Evolutionary conservation across 768 basidiomycete genomes (phyloP), one percentile per base, ranked within the genome.

Genomic region (Lentinula sp.): DNA sequence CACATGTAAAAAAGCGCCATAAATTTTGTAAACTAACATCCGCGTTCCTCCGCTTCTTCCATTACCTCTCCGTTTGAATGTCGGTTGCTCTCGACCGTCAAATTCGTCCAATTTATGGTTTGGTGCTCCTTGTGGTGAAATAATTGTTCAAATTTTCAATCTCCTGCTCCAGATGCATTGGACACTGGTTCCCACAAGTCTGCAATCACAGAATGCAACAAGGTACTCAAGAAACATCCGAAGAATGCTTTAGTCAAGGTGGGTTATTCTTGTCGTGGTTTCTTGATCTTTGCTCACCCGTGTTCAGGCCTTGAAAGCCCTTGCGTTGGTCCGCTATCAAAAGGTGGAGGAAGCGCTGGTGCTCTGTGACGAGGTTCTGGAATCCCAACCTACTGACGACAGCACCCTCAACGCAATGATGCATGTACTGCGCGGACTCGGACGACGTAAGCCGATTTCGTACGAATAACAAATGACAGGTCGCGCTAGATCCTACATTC

Each of bases 131-230:
- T 51, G 51, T 54, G 39, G 56, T 18, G 42, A 42, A 42, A n/a
- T 51, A 42, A 51, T 49, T 56, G 8, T 36, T 37, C 45, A 58
- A 64, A 39, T 41, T 39, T 46, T 28, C 5, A 56, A 62, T 61
- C 32, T 36, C 41, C 55, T 18, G 3, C 61, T 54, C 3, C 70
- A 94, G 92, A 94, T 81, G 87, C 92, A 50, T 78, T 94, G 64
- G 92, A 94, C 76, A 90, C 85, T 49, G 87, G 88, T 51, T 90
- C 91, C 13, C 91, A 90, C 77, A 94, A 94, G 76, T 86, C 89
- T 42, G 92, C 93, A 18, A 81, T 94, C 59, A 85, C 91, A 43
- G 80, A 86, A 7, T 93, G 91, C 76, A 93, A 92, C 72, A 94
- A 94, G 73, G 72, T 94, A 33, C 81, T 94, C 65, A 94, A 93